Conservation (phyloP, 1,284 basidiomycete genomes). For the Porphyrellus sp. region DNA sequence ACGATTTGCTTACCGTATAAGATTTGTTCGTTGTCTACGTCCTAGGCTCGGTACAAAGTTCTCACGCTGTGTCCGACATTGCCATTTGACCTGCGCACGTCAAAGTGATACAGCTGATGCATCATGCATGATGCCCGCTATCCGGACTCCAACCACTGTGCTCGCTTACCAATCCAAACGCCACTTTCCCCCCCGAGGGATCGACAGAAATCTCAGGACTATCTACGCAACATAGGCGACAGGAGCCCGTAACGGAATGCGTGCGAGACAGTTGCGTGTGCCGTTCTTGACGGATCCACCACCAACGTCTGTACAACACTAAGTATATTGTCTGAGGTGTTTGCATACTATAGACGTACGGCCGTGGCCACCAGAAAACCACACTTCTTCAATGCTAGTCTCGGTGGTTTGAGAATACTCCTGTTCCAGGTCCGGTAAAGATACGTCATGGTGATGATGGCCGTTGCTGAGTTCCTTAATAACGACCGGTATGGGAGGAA, state of each 20-base stretch:
- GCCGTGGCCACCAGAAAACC: conserved; percentile 46
- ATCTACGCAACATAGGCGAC: no score
- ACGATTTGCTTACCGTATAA: no score
- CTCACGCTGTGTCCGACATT: no score
- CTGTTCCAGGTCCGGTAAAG: conserved; percentile 27
- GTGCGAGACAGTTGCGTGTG: conserved; percentile 43
- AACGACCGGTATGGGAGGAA: background rate
- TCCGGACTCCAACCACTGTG: no score
- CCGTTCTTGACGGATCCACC: conserved; percentile 47
- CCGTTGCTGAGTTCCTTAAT: conserved; percentile 3
- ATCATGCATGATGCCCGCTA: no score
- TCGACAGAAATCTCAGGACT: no score
- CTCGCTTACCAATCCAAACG: no score
- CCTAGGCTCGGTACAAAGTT: no score
- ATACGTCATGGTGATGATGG: conserved; percentile 6
- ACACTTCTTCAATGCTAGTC: conserved; percentile 48
- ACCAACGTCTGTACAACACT: conserved; percentile 41
- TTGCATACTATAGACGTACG: conserved; percentile 25
- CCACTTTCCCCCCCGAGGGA: no score
- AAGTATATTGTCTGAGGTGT: background rate
- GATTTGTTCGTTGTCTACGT: no score
- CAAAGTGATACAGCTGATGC: no score
- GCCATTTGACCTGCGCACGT: no score
- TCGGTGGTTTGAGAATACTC: conserved; percentile 9
- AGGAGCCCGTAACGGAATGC: conserved; percentile 50